Evolutionary conservation across 108 stramenopile species (phyloP).

Genomic region (Poteriospumella lacustris): DNA sequence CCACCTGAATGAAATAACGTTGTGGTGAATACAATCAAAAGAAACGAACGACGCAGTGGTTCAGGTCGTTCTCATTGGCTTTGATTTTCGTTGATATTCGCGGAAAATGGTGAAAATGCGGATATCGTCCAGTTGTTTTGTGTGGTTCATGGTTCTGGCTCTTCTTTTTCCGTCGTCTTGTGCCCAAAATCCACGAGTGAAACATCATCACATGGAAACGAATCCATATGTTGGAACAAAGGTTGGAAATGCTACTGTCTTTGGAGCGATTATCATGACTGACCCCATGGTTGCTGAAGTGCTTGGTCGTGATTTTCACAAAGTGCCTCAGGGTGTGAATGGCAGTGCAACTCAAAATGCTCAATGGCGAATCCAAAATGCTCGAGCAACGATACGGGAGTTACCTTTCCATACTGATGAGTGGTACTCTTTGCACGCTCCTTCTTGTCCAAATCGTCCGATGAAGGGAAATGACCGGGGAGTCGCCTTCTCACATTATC

Average conservation of each 20-base stretch:
- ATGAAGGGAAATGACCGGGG: background rate
- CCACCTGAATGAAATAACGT: too few relatives aligned
- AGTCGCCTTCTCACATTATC: background rate
- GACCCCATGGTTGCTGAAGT: background rate
- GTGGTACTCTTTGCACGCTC: background rate
- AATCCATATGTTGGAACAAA: too few relatives aligned
- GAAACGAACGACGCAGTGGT: too few relatives aligned
- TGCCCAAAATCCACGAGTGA: too few relatives aligned
- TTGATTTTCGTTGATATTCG: too few relatives aligned
- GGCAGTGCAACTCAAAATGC: background rate
- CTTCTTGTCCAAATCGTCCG: background rate
- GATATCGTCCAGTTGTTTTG: too few relatives aligned
- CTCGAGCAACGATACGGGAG: background rate
- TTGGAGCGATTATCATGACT: background rate
- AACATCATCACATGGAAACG: too few relatives aligned
- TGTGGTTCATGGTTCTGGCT: too few relatives aligned
- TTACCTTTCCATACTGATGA: background rate
- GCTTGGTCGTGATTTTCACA: background rate
- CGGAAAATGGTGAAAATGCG: too few relatives aligned
- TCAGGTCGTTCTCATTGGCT: too few relatives aligned
- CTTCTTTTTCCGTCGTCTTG: too few relatives aligned
- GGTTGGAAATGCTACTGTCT: background rate
- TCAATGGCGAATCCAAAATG: background rate
- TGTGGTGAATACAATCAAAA: too few relatives aligned
- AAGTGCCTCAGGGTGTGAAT: background rate